These are phyloP conservation scores for Penicillium subrubescens DNA, from an alignment of 495 filamentous ascomycete genomes.

Conservation along the genomic window DNA sequence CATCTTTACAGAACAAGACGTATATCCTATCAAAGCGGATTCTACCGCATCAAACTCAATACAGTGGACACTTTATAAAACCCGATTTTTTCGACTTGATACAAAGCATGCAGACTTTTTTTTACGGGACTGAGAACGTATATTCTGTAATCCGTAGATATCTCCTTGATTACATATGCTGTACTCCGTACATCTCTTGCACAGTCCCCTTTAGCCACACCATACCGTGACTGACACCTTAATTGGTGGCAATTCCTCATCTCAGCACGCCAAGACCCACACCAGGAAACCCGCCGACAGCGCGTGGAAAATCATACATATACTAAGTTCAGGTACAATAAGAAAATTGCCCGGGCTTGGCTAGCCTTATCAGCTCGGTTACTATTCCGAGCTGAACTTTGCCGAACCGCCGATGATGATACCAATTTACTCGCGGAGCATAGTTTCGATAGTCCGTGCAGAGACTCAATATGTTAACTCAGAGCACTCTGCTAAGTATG, in stretches of 20 bases:
- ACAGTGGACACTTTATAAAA: not conserved
- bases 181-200: not conserved
- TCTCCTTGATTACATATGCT: not conserved
- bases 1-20: slow-evolving; percentile 21
- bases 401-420: slow-evolving; percentile 1
- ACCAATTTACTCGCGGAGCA: not conserved
- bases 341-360: not conserved
- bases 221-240: not conserved
- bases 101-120: too few species aligned
- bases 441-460: too few species aligned
- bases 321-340: not conserved
- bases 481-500: too few species aligned
- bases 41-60: slow-evolving; percentile 12
- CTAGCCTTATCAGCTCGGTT: slow-evolving; percentile 19
- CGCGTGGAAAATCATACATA: not conserved
- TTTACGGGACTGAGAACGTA: not conserved
- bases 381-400: slow-evolving; percentile 3
- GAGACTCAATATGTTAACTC: too few species aligned
- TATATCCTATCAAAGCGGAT: slow-evolving; percentile 8
- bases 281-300: not conserved
- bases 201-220: not conserved
- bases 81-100: too few species aligned
- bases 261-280: not conserved
- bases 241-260: not conserved
- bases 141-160: not conserved